phyloP scores from a whole-genome alignment of 2,329 filamentous ascomycete species.

The Volutella citrinella region DNA sequence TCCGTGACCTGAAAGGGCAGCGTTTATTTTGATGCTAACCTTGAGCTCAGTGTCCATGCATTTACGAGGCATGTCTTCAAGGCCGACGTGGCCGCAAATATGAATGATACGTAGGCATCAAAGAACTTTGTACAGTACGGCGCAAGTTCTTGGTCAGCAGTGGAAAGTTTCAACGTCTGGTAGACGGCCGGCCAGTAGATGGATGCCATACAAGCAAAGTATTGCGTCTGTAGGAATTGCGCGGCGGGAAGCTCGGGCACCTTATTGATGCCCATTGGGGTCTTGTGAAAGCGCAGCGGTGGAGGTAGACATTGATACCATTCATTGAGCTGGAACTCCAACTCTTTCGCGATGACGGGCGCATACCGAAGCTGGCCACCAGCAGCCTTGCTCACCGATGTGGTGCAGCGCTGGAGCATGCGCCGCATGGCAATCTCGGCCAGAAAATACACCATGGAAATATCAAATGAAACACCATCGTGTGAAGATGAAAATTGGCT shows the following conservation, averaged over 20 bases:
- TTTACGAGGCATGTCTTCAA: constrained; percentile 1
- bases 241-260: neutral
- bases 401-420: constrained; percentile 30
- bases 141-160: neutral
- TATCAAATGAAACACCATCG: too few species aligned
- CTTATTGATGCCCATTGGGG: neutral
- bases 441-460: constrained; percentile 24
- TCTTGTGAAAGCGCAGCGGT: constrained; percentile 1
- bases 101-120: constrained; percentile 1
- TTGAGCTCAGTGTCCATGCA: constrained; percentile 2
- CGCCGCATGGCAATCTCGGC: constrained; percentile 32
- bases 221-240: constrained; percentile 3
- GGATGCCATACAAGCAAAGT: constrained; percentile 3
- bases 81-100: neutral
- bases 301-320: constrained; percentile 28
- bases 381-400: constrained; percentile 17
- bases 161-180: neutral
- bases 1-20: neutral
- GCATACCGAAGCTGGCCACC: constrained; percentile 21
- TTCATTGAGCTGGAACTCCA: constrained; percentile 31
- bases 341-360: constrained; percentile 27
- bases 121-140: constrained; percentile 3
- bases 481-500: too few species aligned
- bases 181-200: constrained; percentile 7
- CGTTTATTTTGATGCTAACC: neutral